A percentile compares a stretch with the other conserved stretches of the same genome.
Conservation (phyloP, 2,329 filamentous ascomycete species). For the Sphaerulina vaccinii region DNA sequence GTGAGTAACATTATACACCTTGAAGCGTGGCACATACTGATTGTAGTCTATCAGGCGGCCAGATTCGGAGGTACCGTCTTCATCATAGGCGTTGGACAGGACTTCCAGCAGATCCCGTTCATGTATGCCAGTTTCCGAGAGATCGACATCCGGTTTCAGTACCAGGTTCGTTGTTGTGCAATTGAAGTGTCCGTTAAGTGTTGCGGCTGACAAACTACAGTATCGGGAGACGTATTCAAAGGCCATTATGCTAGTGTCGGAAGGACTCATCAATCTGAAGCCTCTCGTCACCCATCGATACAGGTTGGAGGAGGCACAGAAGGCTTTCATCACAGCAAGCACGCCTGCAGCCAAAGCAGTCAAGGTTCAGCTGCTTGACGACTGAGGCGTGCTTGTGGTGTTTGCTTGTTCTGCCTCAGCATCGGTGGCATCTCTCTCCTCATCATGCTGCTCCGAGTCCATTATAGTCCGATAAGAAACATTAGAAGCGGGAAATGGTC, state of each 20-base stretch:
- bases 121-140: constrained; percentile 41
- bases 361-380: constrained; percentile 38
- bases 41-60: constrained; percentile 26
- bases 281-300: constrained; percentile 43
- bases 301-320: constrained; percentile 38
- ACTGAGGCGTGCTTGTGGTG: constrained; percentile 16
- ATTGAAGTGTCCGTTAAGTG: background rate
- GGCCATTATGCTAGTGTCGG: constrained; percentile 42
- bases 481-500: background rate
- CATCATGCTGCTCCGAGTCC: background rate
- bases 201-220: constrained; percentile 1
- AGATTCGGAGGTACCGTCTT: constrained; percentile 41
- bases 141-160: constrained; percentile 43
- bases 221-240: constrained; percentile 44
- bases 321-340: constrained; percentile 41
- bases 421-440: background rate
- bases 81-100: constrained; percentile 40
- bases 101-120: constrained; percentile 41
- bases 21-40: background rate
- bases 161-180: constrained; percentile 28
- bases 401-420: background rate
- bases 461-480: background rate
- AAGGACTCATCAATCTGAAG: constrained; percentile 42
- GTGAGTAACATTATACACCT: constrained; percentile 24
- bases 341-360: constrained; percentile 39